Evolutionary conservation across 2,329 filamentous ascomycete genomes (phyloP), one percentile per base, ranked within the genome.

Genomic region (Arthrocladium fulminans): DNA sequence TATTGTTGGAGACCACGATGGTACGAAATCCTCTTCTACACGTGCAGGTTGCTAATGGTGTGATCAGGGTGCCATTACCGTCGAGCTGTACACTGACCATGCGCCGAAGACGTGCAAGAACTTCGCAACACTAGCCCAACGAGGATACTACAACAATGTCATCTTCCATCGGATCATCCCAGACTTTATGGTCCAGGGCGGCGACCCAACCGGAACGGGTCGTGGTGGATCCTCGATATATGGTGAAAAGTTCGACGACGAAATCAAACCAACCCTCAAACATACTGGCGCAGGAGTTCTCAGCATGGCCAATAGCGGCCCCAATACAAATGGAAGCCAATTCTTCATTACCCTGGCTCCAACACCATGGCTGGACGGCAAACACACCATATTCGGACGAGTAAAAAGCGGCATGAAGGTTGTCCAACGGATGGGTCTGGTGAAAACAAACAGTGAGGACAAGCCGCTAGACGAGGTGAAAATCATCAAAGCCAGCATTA

Each of bases 311-410:
- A 98, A 98, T 68, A 81, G 83, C 13, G 92, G 92, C 0, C 86
- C 87, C 7, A 81, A 97, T 66, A 94, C 90, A 29, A 97, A 97
- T 66, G 90, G 90, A 19, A 87, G 81, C 50, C 92, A 97, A 69
- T 98, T 97, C 69, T 97, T 97, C 65, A 81, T 98, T 57, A 97
- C 92, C 0, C 74, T 97, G 27, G 90, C 88, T 6, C 90, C 90
- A 3, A 90, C 92, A 13, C 92, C 92, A 0, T 97, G 90, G 90
- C 70, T 98, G 51, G 92, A 98, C 67, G 88, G 89, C 19, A 96
- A 95, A 67, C 90, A 98, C 66, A 94, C 89, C 9, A 94, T 98
- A 57, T 98, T 98, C 63, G 92, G 92, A 1, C 73, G 90, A 47
- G 88, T 98, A 32, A 89, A 85, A 71, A 78, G 69, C 47, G 92